phyloP scores from a whole-genome alignment of 1,284 basidiomycete genomes.

The Moesziomyces sp. region DNA sequence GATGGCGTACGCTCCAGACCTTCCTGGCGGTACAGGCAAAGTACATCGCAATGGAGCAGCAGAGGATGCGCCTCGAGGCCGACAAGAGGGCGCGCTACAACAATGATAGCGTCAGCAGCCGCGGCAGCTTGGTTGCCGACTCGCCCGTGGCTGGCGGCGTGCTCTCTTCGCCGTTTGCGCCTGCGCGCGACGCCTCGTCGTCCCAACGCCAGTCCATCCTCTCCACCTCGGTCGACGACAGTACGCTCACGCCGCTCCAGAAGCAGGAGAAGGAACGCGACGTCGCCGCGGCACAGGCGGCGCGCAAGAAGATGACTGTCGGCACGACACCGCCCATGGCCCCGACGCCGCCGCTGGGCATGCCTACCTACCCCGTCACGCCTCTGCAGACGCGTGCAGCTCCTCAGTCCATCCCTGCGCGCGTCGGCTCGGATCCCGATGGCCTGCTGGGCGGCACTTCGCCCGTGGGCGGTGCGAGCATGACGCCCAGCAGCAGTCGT shows the following conservation, averaged over 20 bases:
- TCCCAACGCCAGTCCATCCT: constrained; percentile 22
- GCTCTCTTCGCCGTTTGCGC: constrained; percentile 31
- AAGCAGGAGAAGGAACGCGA: constrained; percentile 53
- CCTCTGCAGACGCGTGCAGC: constrained; percentile 27
- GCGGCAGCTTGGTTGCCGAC: constrained; percentile 25
- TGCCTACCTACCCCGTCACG: constrained; percentile 17
- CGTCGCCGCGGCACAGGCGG: constrained; percentile 48
- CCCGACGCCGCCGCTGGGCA: constrained; percentile 19
- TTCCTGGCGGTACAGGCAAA: constrained; percentile 71
- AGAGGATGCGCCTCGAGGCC: constrained; percentile 43
- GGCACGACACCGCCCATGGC: constrained; percentile 7
- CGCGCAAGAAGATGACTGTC: constrained; percentile 40
- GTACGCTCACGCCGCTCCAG: constrained; percentile 32
- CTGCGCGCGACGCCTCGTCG: constrained; percentile 36
- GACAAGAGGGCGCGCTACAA: constrained; percentile 24
- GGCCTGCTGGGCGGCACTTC: constrained; percentile 7
- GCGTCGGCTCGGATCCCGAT: constrained; percentile 23
- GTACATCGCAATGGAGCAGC: constrained; percentile 69
- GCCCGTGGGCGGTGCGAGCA: not conserved
- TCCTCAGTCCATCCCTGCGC: constrained; percentile 14
- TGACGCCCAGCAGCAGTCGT: constrained; percentile 23
- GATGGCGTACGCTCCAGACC: constrained; percentile 71
- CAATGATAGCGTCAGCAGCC: constrained; percentile 29
- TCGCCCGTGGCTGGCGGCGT: constrained; percentile 21
- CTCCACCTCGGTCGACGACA: constrained; percentile 27